phyloP scores from a whole-genome alignment of 306 rosid species.

The Senna siamea region DNA sequence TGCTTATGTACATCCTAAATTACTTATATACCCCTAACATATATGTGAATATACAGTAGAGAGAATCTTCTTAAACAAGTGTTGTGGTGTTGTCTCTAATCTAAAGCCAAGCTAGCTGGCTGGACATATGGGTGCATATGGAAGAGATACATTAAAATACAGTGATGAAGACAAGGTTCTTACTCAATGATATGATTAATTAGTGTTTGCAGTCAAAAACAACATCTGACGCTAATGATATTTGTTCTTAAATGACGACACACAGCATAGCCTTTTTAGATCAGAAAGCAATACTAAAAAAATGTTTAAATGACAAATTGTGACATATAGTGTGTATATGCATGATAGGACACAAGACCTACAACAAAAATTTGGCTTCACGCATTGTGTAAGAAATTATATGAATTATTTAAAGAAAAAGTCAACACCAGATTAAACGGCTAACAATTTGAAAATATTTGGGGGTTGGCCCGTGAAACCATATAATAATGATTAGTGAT shows the following conservation, averaged over 20 bases:
- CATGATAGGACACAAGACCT: conserved; percentile 38
- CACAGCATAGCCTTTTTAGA: neutral
- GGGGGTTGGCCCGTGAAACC: conserved; percentile 13
- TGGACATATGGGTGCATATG: too few relatives aligned
- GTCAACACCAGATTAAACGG: neutral
- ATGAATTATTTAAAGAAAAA: neutral
- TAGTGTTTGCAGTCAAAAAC: conserved; percentile 27
- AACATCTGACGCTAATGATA: conserved; percentile 26
- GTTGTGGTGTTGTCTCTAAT: too few relatives aligned
- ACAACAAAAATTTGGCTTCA: conserved; percentile 15
- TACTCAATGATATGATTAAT: conserved; percentile 30
- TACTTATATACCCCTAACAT: conserved; percentile 35
- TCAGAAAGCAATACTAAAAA: neutral
- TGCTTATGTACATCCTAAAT: neutral
- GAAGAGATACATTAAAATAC: conserved; percentile 13
- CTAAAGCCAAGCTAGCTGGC: too few relatives aligned
- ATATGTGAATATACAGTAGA: too few relatives aligned
- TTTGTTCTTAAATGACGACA: conserved; percentile 10
- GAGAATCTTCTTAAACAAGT: too few relatives aligned
- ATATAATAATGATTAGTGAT: neutral
- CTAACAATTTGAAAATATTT: neutral
- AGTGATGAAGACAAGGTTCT: conserved; percentile 31
- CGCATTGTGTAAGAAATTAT: neutral
- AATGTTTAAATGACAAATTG: neutral
- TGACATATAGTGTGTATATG: neutral